Conservation (phyloP, 352 stramenopile genomes). For the Hyaloperonospora arabidopsidis region DNA sequence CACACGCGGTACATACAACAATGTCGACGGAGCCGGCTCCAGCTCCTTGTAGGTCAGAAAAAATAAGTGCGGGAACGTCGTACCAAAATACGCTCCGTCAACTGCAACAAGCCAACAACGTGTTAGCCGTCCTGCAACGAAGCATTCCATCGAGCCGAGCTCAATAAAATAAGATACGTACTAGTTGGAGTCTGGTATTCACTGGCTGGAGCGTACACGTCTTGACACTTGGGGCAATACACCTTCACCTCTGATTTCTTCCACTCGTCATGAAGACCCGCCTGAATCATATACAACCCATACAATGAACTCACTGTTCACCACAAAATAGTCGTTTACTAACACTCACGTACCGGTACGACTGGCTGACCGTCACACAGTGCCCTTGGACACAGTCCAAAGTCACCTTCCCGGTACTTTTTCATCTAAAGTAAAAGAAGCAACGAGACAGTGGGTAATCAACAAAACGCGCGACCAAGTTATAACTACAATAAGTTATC, state of each 20-base stretch:
- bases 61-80: slow-evolving; percentile 98
- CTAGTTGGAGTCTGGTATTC: slow-evolving; percentile 80
- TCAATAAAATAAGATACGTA: slow-evolving; percentile 28
- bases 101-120: slow-evolving; percentile 29
- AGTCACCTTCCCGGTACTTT: slow-evolving; percentile 86
- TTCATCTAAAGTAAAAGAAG: no score
- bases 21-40: slow-evolving; percentile 68
- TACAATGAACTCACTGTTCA: neutral
- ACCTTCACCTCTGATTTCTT: slow-evolving; percentile 89
- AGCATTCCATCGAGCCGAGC: neutral
- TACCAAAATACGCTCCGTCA: slow-evolving; percentile 97
- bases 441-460: no score
- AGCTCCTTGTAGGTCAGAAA: slow-evolving; percentile 96
- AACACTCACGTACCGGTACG: slow-evolving; percentile 49
- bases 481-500: neutral
- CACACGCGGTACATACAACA: slow-evolving; percentile 84
- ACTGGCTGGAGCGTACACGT: slow-evolving; percentile 78
- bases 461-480: no score
- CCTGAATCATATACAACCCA: slow-evolving; percentile 24
- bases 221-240: slow-evolving; percentile 84
- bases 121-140: slow-evolving; percentile 7
- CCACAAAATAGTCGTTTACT: neutral
- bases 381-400: slow-evolving; percentile 77
- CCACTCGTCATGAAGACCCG: slow-evolving; percentile 81
- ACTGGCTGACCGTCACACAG: slow-evolving; percentile 80